phyloP scores from a whole-genome alignment of 2,329 filamentous ascomycete genomes.

The Elsinoe necatrix region DNA sequence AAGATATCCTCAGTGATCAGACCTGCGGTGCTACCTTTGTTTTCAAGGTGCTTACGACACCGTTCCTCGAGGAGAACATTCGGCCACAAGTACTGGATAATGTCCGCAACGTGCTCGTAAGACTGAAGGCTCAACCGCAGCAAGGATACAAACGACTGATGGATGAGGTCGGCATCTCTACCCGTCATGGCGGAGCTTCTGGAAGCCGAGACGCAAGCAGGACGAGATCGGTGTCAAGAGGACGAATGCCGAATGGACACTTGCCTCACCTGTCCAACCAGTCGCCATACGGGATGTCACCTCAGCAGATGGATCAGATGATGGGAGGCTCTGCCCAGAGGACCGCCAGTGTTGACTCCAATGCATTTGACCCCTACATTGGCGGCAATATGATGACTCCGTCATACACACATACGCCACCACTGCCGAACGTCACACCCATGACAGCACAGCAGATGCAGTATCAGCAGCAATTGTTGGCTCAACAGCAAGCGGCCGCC shows the following conservation, averaged over 20 bases:
- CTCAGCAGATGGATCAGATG: constrained; percentile 32
- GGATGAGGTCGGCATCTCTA: constrained; percentile 91
- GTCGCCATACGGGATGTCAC: constrained; percentile 25
- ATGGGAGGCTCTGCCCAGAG: constrained; percentile 35
- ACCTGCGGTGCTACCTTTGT: constrained; percentile 90
- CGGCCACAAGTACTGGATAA: constrained; percentile 83
- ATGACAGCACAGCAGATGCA: constrained; percentile 45
- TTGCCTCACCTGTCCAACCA: constrained; percentile 28
- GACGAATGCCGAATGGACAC: constrained; percentile 27
- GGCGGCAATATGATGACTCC: constrained; percentile 28
- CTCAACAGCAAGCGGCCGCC: constrained; percentile 29
- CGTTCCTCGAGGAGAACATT: constrained; percentile 91
- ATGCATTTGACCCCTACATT: constrained; percentile 38
- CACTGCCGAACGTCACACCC: constrained; percentile 32
- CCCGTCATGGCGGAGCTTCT: constrained; percentile 36
- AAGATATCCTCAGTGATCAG: constrained; percentile 85
- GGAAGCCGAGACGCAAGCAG: constrained; percentile 27
- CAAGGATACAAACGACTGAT: constrained; percentile 98
- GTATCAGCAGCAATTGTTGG: constrained; percentile 49
- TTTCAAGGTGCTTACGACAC: constrained; percentile 96
- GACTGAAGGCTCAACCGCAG: constrained; percentile 84
- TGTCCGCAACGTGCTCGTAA: constrained; percentile 77
- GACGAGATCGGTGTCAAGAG: constrained; percentile 29
- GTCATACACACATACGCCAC: constrained; percentile 31
- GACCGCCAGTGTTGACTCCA: constrained; percentile 43